Conservation (phyloP, 2,329 filamentous ascomycete genomes). For the Penicillium sp. region DNA sequence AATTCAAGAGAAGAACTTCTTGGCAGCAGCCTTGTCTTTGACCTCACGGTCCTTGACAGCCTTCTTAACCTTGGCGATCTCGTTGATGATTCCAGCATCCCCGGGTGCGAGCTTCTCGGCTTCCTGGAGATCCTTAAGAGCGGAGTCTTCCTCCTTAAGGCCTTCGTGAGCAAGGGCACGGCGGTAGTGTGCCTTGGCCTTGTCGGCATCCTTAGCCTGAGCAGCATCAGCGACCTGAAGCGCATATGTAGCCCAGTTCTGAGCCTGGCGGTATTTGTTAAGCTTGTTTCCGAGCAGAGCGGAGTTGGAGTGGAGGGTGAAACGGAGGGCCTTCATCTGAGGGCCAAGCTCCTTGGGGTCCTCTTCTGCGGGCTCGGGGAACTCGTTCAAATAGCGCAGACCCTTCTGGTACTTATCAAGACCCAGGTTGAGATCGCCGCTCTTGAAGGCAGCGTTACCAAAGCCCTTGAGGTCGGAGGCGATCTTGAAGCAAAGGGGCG, state of each 20-base stretch:
- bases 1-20: slow-evolving; percentile 76
- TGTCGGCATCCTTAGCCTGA: slow-evolving; percentile 70
- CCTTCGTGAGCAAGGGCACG: slow-evolving; percentile 74
- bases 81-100: slow-evolving; percentile 73
- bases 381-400: slow-evolving; percentile 83
- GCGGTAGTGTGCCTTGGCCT: slow-evolving; percentile 86
- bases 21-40: slow-evolving; percentile 90
- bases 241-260: slow-evolving; percentile 71
- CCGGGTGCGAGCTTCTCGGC: slow-evolving; percentile 74
- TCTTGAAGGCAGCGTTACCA: slow-evolving; percentile 91
- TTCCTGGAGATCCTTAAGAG: slow-evolving; percentile 72
- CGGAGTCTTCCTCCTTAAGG: slow-evolving; percentile 81
- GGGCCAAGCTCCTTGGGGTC: slow-evolving; percentile 69
- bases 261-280: slow-evolving; percentile 68
- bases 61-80: slow-evolving; percentile 78
- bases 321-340: slow-evolving; percentile 72
- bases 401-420: slow-evolving; percentile 95
- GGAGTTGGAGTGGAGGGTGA: slow-evolving; percentile 85
- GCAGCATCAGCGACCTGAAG: slow-evolving; percentile 62
- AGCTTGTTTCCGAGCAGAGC: slow-evolving; percentile 85
- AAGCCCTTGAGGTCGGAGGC: slow-evolving; percentile 84
- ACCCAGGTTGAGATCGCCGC: slow-evolving; percentile 67
- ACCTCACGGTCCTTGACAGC: slow-evolving; percentile 70
- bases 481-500: slow-evolving; percentile 72
- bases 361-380: slow-evolving; percentile 68